Conservation (phyloP, 495 filamentous ascomycete genomes). For the Daldinia childiae region DNA sequence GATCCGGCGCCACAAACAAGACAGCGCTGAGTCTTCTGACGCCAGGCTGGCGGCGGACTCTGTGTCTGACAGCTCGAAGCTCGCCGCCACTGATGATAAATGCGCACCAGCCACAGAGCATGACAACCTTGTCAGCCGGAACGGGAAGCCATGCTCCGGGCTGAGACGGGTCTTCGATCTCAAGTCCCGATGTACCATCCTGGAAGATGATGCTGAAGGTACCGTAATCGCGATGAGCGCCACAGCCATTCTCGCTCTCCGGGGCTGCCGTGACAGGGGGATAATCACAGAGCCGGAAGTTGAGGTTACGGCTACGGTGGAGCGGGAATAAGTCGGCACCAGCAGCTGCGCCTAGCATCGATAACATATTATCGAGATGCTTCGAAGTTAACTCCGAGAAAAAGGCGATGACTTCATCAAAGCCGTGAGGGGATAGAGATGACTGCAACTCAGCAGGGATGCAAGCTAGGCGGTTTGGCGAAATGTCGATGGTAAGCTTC, state of each 20-base stretch:
- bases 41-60: not conserved
- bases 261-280: not conserved
- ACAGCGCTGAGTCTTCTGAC: not conserved
- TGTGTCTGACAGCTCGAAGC: not conserved
- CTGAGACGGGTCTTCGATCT: not conserved
- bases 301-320: not conserved
- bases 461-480: not conserved
- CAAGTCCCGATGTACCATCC: not conserved
- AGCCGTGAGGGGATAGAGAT: not conserved
- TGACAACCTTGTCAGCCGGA: not conserved
- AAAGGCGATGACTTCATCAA: not conserved
- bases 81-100: not conserved
- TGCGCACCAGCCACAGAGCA: not conserved
- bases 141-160: not conserved
- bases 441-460: not conserved
- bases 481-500: not conserved
- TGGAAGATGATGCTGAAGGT: not conserved
- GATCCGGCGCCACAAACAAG: not conserved
- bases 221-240: not conserved
- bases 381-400: not conserved
- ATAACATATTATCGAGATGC: not conserved
- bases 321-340: not conserved
- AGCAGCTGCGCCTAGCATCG: not conserved
- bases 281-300: not conserved
- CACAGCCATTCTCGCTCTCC: not conserved